phyloP scores from a whole-genome alignment of 352 stramenopile genomes.

The Pythium sukuiense region DNA sequence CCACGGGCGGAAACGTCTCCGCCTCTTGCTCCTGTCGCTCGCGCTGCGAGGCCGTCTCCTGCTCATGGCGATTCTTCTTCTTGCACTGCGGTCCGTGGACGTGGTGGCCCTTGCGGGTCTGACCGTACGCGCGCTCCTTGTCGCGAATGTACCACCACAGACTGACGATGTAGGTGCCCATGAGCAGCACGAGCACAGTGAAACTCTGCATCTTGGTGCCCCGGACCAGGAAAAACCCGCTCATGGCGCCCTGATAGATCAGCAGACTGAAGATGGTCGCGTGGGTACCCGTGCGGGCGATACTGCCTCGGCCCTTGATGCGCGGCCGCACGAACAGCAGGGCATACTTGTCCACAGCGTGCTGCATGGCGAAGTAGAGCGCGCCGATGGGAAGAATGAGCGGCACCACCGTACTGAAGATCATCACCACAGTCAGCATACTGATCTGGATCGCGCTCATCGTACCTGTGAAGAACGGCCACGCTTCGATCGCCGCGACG shows the following conservation, averaged over 20 bases:
- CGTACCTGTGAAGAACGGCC: constrained; percentile 82
- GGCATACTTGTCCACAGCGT: constrained; percentile 85
- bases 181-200: constrained; percentile 71
- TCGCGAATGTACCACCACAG: constrained; percentile 86
- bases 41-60: not conserved
- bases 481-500: constrained; percentile 66
- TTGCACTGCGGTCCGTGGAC: constrained; percentile 43
- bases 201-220: constrained; percentile 75
- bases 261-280: constrained; percentile 78
- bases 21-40: constrained; percentile 1
- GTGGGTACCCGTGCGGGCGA: constrained; percentile 78
- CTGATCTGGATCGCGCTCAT: constrained; percentile 86
- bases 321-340: constrained; percentile 75
- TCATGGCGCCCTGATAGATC: constrained; percentile 83
- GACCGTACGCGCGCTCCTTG: constrained; percentile 69
- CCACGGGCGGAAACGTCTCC: not conserved
- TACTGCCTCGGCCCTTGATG: constrained; percentile 83
- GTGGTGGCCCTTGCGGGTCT: constrained; percentile 38
- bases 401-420: constrained; percentile 84
- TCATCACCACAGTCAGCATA: constrained; percentile 79
- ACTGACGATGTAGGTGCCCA: constrained; percentile 80
- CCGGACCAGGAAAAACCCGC: constrained; percentile 79
- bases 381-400: constrained; percentile 78
- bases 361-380: constrained; percentile 86
- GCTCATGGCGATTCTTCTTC: constrained; percentile 21